phyloP scores from a whole-genome alignment of 352 stramenopile genomes.

The Phytophthora melonis region DNA sequence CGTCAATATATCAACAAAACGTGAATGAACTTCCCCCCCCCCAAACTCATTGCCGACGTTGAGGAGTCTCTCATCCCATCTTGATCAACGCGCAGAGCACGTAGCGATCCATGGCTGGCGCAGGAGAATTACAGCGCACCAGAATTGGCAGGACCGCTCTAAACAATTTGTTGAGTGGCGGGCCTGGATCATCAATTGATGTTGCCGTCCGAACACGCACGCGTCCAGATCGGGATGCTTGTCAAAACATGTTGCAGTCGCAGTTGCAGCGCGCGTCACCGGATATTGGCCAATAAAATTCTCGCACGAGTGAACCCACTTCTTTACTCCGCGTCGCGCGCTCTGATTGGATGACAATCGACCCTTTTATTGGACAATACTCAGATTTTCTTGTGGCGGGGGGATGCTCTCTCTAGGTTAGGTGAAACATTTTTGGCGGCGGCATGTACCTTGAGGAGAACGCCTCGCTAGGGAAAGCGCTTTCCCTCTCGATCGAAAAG shows the following conservation, averaged over 20 bases:
- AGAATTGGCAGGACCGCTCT: neutral
- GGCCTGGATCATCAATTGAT: neutral
- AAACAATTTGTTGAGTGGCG: conserved; percentile 20
- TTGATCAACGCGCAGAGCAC: no score
- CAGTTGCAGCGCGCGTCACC: neutral
- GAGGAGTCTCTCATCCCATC: no score
- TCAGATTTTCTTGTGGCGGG: conserved; percentile 16
- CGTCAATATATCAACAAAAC: conserved; percentile 34
- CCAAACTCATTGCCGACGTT: neutral
- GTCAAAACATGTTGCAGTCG: neutral
- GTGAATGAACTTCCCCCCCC: conserved; percentile 10
- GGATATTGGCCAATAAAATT: neutral
- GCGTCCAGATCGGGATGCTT: neutral
- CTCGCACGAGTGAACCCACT: neutral
- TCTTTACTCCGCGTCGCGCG: neutral
- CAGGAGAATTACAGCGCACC: neutral
- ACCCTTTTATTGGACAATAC: conserved; percentile 3
- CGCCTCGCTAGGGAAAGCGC: no score
- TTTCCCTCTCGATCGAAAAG: no score
- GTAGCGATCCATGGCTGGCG: no score
- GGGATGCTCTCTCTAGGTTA: conserved; percentile 16
- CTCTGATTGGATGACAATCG: neutral
- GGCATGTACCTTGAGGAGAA: neutral
- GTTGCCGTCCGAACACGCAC: neutral
- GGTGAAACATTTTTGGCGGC: neutral